These are phyloP conservation scores for Lasiodiplodia sp. DNA, from an alignment of 2,329 filamentous ascomycete genomes.

Conservation along the genomic window DNA sequence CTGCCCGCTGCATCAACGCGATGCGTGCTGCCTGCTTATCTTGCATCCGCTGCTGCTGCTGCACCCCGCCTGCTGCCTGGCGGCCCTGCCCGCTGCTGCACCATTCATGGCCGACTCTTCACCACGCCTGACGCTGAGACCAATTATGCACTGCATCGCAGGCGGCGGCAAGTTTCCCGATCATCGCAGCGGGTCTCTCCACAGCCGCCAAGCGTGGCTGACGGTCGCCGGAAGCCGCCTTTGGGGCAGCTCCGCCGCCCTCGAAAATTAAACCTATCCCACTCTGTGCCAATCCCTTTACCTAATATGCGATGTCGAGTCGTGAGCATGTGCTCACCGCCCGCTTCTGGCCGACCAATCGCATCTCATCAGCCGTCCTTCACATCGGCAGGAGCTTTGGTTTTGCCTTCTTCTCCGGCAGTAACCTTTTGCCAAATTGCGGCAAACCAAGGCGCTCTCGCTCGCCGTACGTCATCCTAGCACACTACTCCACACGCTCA, in stretches of 20 bases:
- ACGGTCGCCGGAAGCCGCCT: not conserved
- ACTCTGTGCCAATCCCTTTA: conserved; percentile 17
- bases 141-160: no score
- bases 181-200: conserved; percentile 13
- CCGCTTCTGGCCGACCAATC: not conserved
- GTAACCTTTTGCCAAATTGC: not conserved
- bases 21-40: not conserved
- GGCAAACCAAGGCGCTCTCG: not conserved
- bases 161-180: conserved; percentile 23
- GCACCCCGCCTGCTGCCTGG: not conserved
- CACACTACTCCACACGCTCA: not conserved
- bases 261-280: conserved; percentile 23
- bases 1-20: not conserved
- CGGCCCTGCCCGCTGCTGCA: not conserved
- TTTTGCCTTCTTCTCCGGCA: not conserved
- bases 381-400: not conserved
- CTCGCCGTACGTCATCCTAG: not conserved
- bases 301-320: conserved; percentile 3
- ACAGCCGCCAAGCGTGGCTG: conserved; percentile 22
- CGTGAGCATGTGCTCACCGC: not conserved
- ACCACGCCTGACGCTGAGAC: not conserved
- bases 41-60: not conserved
- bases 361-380: not conserved
- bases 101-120: no score
- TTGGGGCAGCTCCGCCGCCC: conserved; percentile 10